Conservation (phyloP, 306 rosid genomes). For the Quercus bicolor region DNA sequence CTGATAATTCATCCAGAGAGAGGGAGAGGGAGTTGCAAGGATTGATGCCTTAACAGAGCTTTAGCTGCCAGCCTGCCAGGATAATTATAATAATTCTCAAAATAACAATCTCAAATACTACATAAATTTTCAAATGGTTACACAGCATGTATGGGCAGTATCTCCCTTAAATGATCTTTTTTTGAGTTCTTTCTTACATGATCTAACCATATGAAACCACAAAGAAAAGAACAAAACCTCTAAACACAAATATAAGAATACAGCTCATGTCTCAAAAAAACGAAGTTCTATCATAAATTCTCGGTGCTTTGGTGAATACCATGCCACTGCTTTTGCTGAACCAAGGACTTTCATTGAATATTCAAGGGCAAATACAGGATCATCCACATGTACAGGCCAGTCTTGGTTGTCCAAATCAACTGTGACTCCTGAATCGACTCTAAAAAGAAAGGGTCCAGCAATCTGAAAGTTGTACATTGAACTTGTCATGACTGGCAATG, state of each 20-base stretch:
- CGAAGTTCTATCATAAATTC: conserved; percentile 96
- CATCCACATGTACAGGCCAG: conserved; percentile 39
- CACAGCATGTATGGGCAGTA: neutral
- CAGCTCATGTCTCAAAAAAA: conserved; percentile 58
- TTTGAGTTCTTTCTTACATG: conserved; percentile 3
- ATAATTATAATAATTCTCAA: neutral
- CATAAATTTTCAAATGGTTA: neutral
- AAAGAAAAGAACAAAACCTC: conserved; percentile 11
- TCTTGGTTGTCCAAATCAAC: conserved; percentile 53
- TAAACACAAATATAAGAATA: conserved; percentile 4
- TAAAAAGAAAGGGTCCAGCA: conserved; percentile 76
- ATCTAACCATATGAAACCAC: neutral
- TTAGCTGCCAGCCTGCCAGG: neutral
- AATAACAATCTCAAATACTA: neutral
- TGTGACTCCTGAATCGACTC: conserved; percentile 71
- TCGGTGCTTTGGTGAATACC: conserved; percentile 80
- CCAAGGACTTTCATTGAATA: conserved; percentile 78
- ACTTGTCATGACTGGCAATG: neutral
- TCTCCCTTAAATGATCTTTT: conserved; percentile 10
- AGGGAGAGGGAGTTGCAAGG: no score
- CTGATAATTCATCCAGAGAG: neutral
- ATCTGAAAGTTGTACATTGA: conserved; percentile 46
- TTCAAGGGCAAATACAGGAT: conserved; percentile 76
- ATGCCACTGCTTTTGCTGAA: conserved; percentile 94
- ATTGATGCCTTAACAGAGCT: neutral